Evolutionary conservation across 768 basidiomycete genomes (phyloP).

Genomic region (Lactifluus volemus): DNA sequence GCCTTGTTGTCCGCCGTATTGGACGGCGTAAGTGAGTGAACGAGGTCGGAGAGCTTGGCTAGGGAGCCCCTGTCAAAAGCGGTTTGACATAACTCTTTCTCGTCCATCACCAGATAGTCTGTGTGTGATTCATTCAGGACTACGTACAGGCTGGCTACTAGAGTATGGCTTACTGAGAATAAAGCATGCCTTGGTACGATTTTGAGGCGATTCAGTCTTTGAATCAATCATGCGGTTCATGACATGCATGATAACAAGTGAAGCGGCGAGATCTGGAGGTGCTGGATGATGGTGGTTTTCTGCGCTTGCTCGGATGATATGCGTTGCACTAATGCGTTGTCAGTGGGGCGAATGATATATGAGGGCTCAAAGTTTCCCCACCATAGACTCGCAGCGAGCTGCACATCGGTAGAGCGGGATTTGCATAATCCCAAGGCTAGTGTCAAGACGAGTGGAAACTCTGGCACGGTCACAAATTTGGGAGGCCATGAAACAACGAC

Average conservation of each 20-base stretch:
- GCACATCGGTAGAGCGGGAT: constrained; percentile 50
- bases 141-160: not conserved
- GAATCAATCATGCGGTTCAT: constrained; percentile 51
- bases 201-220: constrained; percentile 33
- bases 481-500: not conserved
- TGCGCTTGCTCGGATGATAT: constrained; percentile 47
- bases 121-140: not conserved
- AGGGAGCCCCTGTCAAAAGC: constrained; percentile 69
- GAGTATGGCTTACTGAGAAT: constrained; percentile 48
- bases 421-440: constrained; percentile 45
- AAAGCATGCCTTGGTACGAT: constrained; percentile 63
- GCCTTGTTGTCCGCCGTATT: constrained; percentile 26
- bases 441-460: constrained; percentile 31
- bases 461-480: not conserved
- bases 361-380: constrained; percentile 23
- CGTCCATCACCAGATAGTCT: constrained; percentile 67
- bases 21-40: constrained; percentile 45
- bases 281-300: constrained; percentile 24
- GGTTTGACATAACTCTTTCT: constrained; percentile 52
- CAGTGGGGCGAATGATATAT: not conserved
- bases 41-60: constrained; percentile 40
- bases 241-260: constrained; percentile 60
- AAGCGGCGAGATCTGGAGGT: constrained; percentile 36
- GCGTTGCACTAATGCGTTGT: constrained; percentile 39
- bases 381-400: constrained; percentile 67